A percentile compares a stretch with the other conserved stretches of the same genome.
These are phyloP conservation scores for Theobroma grandiflorum DNA, from an alignment of 441 rosid genomes.

Conservation along the genomic window DNA sequence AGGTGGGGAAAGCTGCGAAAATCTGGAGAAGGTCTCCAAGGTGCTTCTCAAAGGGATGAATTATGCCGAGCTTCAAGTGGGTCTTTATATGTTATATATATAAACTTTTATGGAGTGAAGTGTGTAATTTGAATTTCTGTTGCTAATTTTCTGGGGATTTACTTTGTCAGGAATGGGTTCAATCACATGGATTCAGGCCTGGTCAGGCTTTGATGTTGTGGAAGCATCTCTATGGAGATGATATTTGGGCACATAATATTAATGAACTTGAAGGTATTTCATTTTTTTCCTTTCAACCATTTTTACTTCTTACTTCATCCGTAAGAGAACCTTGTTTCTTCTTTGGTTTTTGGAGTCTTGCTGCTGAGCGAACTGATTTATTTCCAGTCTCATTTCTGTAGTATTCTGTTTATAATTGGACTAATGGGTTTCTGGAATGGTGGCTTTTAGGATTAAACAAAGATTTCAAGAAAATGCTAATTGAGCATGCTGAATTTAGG, in stretches of 20 bases:
- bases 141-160: conserved; percentile 21
- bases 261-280: conserved; percentile 72
- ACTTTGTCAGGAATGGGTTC: conserved; percentile 76
- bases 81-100: background rate
- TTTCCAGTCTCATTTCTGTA: background rate
- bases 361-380: background rate
- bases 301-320: background rate
- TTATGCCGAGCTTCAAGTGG: conserved; percentile 69
- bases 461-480: conserved; percentile 79
- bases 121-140: conserved; percentile 3
- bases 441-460: conserved; percentile 71
- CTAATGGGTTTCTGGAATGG: background rate
- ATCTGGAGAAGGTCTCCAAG: conserved; percentile 43
- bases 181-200: conserved; percentile 77
- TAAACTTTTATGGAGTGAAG: background rate
- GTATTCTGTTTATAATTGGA: background rate
- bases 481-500: conserved; percentile 65
- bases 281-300: background rate
- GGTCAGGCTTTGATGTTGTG: conserved; percentile 96
- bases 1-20: conserved; percentile 27
- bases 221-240: conserved; percentile 81
- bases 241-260: conserved; percentile 65
- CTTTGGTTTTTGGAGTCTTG: background rate
- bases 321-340: background rate
- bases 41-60: conserved; percentile 77